phyloP scores from a whole-genome alignment of 1,139 yeast genomes.

The Debaryomyces sp. region DNA sequence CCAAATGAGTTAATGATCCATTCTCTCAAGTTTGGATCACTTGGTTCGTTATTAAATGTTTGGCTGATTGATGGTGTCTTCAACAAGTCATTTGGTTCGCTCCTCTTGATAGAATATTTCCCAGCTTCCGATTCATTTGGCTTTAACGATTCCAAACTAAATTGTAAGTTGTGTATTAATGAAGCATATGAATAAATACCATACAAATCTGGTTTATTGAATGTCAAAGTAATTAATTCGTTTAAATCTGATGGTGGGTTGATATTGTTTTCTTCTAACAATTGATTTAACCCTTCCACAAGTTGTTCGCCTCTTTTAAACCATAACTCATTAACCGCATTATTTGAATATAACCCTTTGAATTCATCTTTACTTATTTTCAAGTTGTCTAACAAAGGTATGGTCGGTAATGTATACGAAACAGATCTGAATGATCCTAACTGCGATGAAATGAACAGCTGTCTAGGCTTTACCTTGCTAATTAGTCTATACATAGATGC shows the following conservation, averaged over 20 bases:
- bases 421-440: conserved; percentile 18
- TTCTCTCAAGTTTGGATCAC: conserved; percentile 36
- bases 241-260: conserved; percentile 32
- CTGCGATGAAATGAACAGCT: conserved; percentile 1
- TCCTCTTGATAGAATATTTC: conserved; percentile 16
- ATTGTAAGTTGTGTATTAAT: conserved; percentile 58
- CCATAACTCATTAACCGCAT: conserved; percentile 62
- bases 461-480: conserved; percentile 11
- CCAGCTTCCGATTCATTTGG: conserved; percentile 22
- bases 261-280: conserved; percentile 32
- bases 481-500: conserved; percentile 14
- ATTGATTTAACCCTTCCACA: conserved; percentile 48
- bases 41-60: conserved; percentile 39
- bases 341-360: conserved; percentile 55
- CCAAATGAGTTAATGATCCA: conserved; percentile 65
- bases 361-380: conserved; percentile 40
- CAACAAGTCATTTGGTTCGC: conserved; percentile 38
- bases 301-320: conserved; percentile 53
- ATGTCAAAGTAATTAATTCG: conserved; percentile 44
- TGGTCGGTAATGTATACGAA: conserved; percentile 33
- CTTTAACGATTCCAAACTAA: conserved; percentile 58
- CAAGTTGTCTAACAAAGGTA: conserved; percentile 35
- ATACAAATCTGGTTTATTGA: conserved; percentile 49
- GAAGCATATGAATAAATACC: conserved; percentile 61
- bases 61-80: conserved; percentile 39